These are phyloP conservation scores for Candida sanyaensis DNA, from an alignment of 1,139 yeast species.

Conservation along the genomic window DNA sequence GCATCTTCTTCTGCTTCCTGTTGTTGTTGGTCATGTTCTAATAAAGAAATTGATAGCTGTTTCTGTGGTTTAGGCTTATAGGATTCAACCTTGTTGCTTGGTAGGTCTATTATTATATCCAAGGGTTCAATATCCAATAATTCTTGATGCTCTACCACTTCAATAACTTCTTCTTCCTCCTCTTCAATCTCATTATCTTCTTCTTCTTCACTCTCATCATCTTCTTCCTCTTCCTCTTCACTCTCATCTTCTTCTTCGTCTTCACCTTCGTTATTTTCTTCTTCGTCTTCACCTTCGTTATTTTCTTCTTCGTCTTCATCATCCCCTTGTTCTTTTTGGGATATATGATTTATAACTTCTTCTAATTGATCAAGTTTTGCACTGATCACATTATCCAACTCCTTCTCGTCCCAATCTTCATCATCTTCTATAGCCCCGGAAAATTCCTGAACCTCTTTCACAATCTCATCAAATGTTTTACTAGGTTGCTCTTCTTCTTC, in stretches of 20 bases:
- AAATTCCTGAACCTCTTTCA: conserved; percentile 9
- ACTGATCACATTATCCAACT: conserved; percentile 12
- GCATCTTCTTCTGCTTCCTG: conserved; percentile 15
- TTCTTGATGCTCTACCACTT: conserved; percentile 3
- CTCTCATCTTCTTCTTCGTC: no score
- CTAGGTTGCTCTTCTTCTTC: conserved; percentile 2
- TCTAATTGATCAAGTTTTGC: conserved; percentile 10
- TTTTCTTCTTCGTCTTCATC: conserved; percentile 15
- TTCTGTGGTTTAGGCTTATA: not conserved
- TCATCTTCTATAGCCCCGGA: conserved; percentile 11
- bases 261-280: no score
- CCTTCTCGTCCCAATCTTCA: conserved; percentile 13
- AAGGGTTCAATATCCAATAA: conserved; percentile 1
- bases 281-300: no score
- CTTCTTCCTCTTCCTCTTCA: no score
- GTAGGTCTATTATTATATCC: conserved; percentile 13
- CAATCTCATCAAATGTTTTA: conserved; percentile 3
- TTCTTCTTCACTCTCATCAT: no score
- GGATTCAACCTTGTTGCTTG: conserved; percentile 7
- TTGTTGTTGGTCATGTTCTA: conserved; percentile 1
- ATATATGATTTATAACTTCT: conserved; percentile 13
- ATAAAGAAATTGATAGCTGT: no score
- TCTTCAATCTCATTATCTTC: no score
- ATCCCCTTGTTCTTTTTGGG: conserved; percentile 10
- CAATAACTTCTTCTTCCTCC: no score